A percentile compares a stretch with the other conserved stretches of the same genome.
Evolutionary conservation across 495 filamentous ascomycete genomes (phyloP).

Genomic region (Hapsidospora chrysogenum): DNA sequence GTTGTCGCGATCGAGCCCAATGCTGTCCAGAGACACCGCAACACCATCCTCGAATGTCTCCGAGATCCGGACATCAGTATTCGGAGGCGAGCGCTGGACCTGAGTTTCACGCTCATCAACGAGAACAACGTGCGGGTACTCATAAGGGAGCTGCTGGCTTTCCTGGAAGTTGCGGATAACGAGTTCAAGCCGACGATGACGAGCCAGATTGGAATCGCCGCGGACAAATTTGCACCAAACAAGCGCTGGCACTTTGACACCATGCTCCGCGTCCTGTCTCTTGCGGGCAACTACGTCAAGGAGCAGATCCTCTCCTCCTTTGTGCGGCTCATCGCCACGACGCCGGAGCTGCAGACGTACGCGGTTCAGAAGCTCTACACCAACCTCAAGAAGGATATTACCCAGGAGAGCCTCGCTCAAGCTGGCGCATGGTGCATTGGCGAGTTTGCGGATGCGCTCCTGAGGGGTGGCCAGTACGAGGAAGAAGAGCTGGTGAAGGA

Average conservation of each 20-base stretch:
- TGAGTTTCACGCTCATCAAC: slow-evolving; percentile 96
- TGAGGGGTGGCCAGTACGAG: slow-evolving; percentile 82
- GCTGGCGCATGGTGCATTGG: slow-evolving; percentile 97
- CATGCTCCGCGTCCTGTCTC: slow-evolving; percentile 82
- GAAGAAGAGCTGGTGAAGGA: slow-evolving; percentile 86
- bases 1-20: slow-evolving; percentile 97
- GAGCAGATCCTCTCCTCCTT: slow-evolving; percentile 96
- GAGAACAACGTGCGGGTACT: slow-evolving; percentile 87
- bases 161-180: slow-evolving; percentile 90
- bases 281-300: slow-evolving; percentile 93
- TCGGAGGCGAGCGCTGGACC: slow-evolving; percentile 77
- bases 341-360: slow-evolving; percentile 87
- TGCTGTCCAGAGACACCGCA: slow-evolving; percentile 89
- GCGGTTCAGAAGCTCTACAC: slow-evolving; percentile 89
- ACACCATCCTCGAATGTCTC: slow-evolving; percentile 91
- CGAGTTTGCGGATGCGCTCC: slow-evolving; percentile 81
- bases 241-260: slow-evolving; percentile 98
- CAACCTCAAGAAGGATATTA: slow-evolving; percentile 84
- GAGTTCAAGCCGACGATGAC: slow-evolving; percentile 99
- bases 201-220: slow-evolving; percentile 89
- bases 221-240: slow-evolving; percentile 86
- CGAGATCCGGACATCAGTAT: slow-evolving; percentile 99
- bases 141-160: slow-evolving; percentile 80
- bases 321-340: slow-evolving; percentile 86
- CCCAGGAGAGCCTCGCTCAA: slow-evolving; percentile 84